A percentile compares a stretch with the other conserved stretches of the same genome.
These are phyloP conservation scores for Colletotrichum noveboracense DNA, from an alignment of 2,329 filamentous ascomycete species.

Conservation along the genomic window DNA sequence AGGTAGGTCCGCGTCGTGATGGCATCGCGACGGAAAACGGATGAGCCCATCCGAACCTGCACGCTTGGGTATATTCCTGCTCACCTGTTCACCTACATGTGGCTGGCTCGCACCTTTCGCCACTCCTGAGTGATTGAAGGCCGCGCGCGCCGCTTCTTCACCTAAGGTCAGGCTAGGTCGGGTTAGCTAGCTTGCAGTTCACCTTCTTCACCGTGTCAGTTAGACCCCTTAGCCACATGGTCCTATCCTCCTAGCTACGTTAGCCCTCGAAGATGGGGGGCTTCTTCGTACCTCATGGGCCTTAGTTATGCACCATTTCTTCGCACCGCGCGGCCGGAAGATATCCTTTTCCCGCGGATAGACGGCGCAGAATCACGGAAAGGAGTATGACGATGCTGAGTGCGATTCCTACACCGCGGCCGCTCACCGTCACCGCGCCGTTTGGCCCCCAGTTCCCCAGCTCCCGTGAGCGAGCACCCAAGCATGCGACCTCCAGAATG, in stretches of 20 bases:
- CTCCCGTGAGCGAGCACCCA: constrained; percentile 14
- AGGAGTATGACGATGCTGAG: background rate
- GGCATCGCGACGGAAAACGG: background rate
- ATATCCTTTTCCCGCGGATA: background rate
- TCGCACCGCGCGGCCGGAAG: background rate
- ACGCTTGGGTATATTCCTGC: background rate
- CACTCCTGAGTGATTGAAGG: background rate
- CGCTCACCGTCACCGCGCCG: background rate
- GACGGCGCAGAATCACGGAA: background rate
- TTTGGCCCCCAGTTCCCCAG: background rate
- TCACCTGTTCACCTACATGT: background rate
- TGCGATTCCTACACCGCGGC: background rate
- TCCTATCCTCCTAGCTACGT: background rate
- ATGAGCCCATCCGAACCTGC: background rate
- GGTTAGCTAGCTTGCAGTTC: background rate
- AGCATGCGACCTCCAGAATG: constrained; percentile 9
- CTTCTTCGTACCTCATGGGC: background rate
- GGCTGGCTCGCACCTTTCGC: background rate
- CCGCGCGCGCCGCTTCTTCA: background rate
- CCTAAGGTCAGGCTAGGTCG: background rate
- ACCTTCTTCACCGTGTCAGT: background rate
- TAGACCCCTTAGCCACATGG: background rate
- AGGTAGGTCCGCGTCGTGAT: background rate
- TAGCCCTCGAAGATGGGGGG: background rate
- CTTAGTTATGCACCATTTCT: background rate